Evolutionary conservation across 768 basidiomycete species (phyloP).

Genomic region (Calocybe gangraenosa): DNA sequence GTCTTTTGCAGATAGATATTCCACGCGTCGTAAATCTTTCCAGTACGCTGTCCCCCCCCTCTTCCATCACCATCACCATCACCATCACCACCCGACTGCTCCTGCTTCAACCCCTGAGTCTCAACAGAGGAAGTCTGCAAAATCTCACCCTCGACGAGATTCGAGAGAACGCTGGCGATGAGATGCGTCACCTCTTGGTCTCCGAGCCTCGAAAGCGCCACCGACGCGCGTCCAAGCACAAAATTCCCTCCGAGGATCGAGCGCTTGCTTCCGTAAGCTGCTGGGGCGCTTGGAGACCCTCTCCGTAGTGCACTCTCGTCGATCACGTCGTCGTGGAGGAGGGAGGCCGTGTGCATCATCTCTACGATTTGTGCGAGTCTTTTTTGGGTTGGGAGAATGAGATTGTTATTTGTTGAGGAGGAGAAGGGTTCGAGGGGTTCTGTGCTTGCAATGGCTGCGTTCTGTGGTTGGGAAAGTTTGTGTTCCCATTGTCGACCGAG

Average conservation of each 20-base stretch:
- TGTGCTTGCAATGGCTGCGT: slow-evolving; percentile 54
- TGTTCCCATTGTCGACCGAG: slow-evolving; percentile 59
- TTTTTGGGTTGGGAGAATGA: slow-evolving; percentile 75
- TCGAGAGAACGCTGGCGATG: slow-evolving; percentile 80
- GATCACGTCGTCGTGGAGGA: slow-evolving; percentile 96
- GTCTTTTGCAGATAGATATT: slow-evolving; percentile 87
- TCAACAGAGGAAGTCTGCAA: slow-evolving; percentile 69
- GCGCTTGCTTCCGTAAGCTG: slow-evolving; percentile 83
- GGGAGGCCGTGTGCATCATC: slow-evolving; percentile 94
- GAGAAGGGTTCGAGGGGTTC: slow-evolving; percentile 26
- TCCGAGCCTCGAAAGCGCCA: slow-evolving; percentile 76
- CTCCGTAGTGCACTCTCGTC: slow-evolving; percentile 79
- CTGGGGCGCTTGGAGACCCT: slow-evolving; percentile 73
- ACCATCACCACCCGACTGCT: slow-evolving; percentile 4
- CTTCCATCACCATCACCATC: slow-evolving; percentile 7
- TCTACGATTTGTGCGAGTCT: slow-evolving; percentile 94
- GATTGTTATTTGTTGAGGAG: slow-evolving; percentile 19
- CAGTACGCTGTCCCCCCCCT: slow-evolving; percentile 19
- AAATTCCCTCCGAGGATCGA: slow-evolving; percentile 90
- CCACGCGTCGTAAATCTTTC: slow-evolving; percentile 49
- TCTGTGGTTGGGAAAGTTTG: slow-evolving; percentile 52
- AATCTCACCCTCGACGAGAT: slow-evolving; percentile 92
- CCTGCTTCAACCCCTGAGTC: slow-evolving; percentile 20
- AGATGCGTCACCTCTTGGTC: slow-evolving; percentile 85
- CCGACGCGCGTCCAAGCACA: slow-evolving; percentile 80